Conservation (phyloP, 2,329 filamentous ascomycete species). For the Fusarium sp. region DNA sequence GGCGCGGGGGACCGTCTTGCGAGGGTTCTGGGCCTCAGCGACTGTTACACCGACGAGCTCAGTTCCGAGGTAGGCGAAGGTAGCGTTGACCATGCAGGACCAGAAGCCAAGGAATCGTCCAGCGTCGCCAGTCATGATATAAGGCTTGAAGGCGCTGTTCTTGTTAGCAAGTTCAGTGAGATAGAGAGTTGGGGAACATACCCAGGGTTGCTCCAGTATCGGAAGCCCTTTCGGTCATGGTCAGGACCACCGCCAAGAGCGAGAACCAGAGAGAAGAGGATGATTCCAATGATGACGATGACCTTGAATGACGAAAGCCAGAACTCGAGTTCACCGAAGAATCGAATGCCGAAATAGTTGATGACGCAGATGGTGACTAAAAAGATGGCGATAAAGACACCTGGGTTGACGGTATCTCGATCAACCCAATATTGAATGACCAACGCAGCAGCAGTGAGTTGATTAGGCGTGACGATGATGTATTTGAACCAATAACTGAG, state of each 20-base stretch:
- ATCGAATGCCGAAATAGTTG: slow-evolving; percentile 76
- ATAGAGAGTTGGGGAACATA: slow-evolving; percentile 6
- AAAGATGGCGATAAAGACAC: slow-evolving; percentile 82
- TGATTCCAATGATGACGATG: slow-evolving; percentile 72
- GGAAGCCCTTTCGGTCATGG: slow-evolving; percentile 71
- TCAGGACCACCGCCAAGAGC: slow-evolving; percentile 74
- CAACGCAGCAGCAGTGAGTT: slow-evolving; percentile 82
- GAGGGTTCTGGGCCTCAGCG: slow-evolving; percentile 82
- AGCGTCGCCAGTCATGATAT: slow-evolving; percentile 42
- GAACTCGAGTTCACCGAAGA: slow-evolving; percentile 76
- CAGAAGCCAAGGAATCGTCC: slow-evolving; percentile 73
- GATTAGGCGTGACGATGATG: slow-evolving; percentile 87
- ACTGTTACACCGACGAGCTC: slow-evolving; percentile 83
- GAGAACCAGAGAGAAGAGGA: slow-evolving; percentile 72
- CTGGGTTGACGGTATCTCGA: slow-evolving; percentile 75
- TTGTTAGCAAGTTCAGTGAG: neutral
- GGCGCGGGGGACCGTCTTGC: slow-evolving; percentile 79
- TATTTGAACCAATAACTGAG: slow-evolving; percentile 77
- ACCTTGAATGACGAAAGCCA: slow-evolving; percentile 76
- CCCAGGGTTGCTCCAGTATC: slow-evolving; percentile 72
- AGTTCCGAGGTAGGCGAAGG: slow-evolving; percentile 82
- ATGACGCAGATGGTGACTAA: slow-evolving; percentile 71
- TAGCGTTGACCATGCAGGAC: slow-evolving; percentile 79
- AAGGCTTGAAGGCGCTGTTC: slow-evolving; percentile 52
- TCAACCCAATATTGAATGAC: slow-evolving; percentile 83